Percentiles rank a stretch among this genome's conserved stretches.
These are phyloP conservation scores for Sporobolomyces pararoseus DNA, from an alignment of 768 basidiomycete genomes.

Conservation along the genomic window DNA sequence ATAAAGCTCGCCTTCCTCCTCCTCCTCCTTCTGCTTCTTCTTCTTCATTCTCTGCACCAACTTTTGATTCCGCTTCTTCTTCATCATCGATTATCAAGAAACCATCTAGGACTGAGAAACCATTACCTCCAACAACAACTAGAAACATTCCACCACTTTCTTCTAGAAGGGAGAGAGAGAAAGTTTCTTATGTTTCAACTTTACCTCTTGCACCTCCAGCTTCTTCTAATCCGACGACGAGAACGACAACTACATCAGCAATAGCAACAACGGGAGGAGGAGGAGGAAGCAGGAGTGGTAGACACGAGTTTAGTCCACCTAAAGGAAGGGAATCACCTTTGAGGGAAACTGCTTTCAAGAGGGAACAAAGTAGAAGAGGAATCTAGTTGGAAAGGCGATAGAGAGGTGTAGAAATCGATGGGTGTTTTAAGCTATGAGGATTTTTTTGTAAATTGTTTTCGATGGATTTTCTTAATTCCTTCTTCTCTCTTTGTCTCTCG, in stretches of 20 bases:
- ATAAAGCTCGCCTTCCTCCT: no score
- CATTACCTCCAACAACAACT: not conserved
- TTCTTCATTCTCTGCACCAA: not conserved
- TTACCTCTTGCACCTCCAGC: conserved; percentile 2
- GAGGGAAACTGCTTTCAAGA: not conserved
- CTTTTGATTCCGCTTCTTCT: not conserved
- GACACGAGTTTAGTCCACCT: conserved; percentile 18
- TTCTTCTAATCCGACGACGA: not conserved
- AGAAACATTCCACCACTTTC: not conserved
- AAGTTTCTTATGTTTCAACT: conserved; percentile 4
- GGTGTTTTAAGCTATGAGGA: no score
- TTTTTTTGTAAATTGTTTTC: no score
- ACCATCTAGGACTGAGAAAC: not conserved
- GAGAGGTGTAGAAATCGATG: not conserved
- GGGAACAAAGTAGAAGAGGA: not conserved
- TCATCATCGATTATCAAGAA: not conserved
- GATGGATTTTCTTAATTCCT: no score
- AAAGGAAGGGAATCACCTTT: conserved; percentile 12
- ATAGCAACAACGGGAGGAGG: not conserved
- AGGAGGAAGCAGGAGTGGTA: not conserved
- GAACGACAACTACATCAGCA: not conserved
- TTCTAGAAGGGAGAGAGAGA: not conserved
- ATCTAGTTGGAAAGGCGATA: not conserved
- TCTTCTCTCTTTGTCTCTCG: no score
- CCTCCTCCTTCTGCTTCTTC: conserved; percentile 4